Evolutionary conservation across 2,329 filamentous ascomycete species (phyloP).

Genomic region (Claviceps purpurea): DNA sequence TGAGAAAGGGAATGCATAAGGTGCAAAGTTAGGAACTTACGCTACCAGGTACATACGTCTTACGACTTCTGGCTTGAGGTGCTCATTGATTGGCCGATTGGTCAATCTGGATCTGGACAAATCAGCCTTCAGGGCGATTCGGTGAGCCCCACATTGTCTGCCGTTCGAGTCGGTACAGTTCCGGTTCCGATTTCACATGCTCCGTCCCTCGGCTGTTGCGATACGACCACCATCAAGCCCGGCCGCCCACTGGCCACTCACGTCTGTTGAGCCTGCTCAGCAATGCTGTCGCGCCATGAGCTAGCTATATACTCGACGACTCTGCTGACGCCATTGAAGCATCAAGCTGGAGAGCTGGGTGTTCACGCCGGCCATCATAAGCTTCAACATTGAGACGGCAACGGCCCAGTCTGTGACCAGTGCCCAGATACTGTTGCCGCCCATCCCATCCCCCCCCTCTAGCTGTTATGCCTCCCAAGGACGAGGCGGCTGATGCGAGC

Average conservation of each 20-base stretch:
- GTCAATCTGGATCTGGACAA: too few species aligned
- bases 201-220: conserved; percentile 3
- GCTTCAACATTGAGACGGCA: neutral
- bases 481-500: conserved; percentile 16
- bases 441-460: neutral
- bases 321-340: neutral
- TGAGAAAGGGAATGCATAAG: neutral
- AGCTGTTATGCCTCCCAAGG: conserved; percentile 17
- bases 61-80: too few species aligned
- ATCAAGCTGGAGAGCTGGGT: neutral
- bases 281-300: conserved; percentile 1
- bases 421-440: neutral
- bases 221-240: neutral
- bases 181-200: conserved; percentile 2
- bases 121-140: neutral
- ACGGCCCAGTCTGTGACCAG: neutral
- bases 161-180: neutral
- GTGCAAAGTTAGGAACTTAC: too few species aligned
- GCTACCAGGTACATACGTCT: too few species aligned
- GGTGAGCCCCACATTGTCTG: neutral
- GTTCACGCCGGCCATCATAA: neutral
- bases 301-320: neutral
- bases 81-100: neutral
- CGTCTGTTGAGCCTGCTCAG: neutral
- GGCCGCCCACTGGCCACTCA: neutral